phyloP scores from a whole-genome alignment of 768 basidiomycete genomes.

The Mycena chlorophos region DNA sequence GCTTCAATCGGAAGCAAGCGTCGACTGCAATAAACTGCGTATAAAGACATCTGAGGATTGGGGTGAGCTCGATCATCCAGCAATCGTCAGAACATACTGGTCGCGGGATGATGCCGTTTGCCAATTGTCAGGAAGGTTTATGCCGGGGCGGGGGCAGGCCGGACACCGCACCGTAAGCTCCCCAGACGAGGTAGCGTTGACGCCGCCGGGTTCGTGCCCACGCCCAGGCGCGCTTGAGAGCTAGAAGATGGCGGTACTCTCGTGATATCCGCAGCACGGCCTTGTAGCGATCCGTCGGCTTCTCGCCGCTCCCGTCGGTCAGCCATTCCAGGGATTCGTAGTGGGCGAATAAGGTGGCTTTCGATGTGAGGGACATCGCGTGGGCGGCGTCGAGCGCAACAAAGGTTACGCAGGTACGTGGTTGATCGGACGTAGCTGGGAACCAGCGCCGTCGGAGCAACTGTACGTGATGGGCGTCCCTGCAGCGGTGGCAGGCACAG shows the following conservation, averaged over 20 bases:
- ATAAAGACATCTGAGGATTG: background rate
- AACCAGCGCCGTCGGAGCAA: slow-evolving; percentile 6
- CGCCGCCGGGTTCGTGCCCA: slow-evolving; percentile 27
- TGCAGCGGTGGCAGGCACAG: slow-evolving; percentile 22
- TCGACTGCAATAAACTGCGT: slow-evolving; percentile 20
- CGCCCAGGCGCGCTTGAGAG: slow-evolving; percentile 29
- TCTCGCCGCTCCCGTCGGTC: slow-evolving; percentile 9
- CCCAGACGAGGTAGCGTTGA: slow-evolving; percentile 24
- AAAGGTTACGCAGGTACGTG: slow-evolving; percentile 5
- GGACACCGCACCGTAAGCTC: slow-evolving; percentile 32
- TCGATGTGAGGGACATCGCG: slow-evolving; percentile 9
- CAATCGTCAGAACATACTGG: slow-evolving; percentile 13
- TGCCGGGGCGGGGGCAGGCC: slow-evolving; percentile 32
- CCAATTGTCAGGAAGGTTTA: slow-evolving; percentile 30
- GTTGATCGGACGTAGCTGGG: slow-evolving; percentile 5
- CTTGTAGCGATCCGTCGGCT: slow-evolving; percentile 6
- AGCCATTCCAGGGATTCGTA: slow-evolving; percentile 12
- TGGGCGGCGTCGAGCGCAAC: slow-evolving; percentile 12
- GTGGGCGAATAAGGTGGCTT: slow-evolving; percentile 17
- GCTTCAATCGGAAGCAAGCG: slow-evolving; percentile 21
- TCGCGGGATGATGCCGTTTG: slow-evolving; percentile 10
- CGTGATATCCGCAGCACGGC: slow-evolving; percentile 12
- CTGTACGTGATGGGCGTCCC: background rate
- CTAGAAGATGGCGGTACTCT: slow-evolving; percentile 27
- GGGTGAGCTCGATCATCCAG: background rate